These are phyloP conservation scores for Leishmania guyanensis DNA, from an alignment of 208 protist species.

Conservation along the genomic window DNA sequence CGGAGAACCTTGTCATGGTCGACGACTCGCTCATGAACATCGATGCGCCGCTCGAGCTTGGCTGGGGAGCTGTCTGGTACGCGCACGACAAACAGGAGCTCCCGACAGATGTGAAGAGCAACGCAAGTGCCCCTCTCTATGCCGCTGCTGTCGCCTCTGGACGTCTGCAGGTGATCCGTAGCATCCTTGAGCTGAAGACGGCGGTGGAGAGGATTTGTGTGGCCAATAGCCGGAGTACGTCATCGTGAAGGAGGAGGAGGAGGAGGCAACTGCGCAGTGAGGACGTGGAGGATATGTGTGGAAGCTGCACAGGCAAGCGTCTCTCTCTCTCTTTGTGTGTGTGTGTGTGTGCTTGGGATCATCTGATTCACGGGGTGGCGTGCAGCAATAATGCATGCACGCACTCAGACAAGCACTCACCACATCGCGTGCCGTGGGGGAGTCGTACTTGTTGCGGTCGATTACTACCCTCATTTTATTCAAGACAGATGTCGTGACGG, in stretches of 20 bases:
- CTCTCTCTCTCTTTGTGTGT: not conserved
- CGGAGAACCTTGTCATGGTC: conserved; percentile 65
- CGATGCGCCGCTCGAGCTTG: conserved; percentile 59
- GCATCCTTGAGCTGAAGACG: conserved; percentile 57
- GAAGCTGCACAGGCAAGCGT: not conserved
- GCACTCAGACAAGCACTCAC: not conserved
- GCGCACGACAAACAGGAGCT: conserved; percentile 42
- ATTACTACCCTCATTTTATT: not conserved
- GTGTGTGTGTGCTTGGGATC: not conserved
- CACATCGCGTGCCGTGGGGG: not conserved
- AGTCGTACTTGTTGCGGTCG: not conserved
- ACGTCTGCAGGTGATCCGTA: conserved; percentile 49
- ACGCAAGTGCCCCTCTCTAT: conserved; percentile 27
- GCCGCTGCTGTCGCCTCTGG: conserved; percentile 32
- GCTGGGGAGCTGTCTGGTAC: conserved; percentile 76
- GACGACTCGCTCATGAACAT: conserved; percentile 82
- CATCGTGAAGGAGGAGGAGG: not conserved
- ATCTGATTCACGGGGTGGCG: not conserved
- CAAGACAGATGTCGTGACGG: not conserved
- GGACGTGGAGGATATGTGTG: not conserved
- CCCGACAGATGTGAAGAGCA: conserved; percentile 19
- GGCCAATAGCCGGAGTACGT: conserved; percentile 5
- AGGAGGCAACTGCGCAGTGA: not conserved
- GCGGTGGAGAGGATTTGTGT: conserved; percentile 36
- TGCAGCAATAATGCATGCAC: not conserved